Conservation (phyloP, 1,284 basidiomycete genomes). For the Wallemia ichthyophaga region DNA sequence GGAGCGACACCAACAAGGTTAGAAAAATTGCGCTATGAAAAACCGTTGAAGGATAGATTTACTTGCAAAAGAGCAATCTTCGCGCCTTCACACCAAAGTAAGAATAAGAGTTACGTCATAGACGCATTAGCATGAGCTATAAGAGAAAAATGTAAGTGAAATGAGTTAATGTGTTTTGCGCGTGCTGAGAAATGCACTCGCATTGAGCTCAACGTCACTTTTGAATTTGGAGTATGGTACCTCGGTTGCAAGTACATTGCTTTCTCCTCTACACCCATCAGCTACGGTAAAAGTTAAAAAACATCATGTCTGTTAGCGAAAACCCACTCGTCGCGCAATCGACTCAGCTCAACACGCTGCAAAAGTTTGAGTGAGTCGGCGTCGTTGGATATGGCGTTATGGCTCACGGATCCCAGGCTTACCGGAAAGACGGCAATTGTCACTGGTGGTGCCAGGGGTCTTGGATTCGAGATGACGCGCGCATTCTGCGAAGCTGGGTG, state of each 20-base stretch:
- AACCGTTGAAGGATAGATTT: too few species aligned
- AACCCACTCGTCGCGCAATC: neutral
- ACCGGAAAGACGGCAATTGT: slow-evolving; percentile 7
- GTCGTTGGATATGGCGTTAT: neutral
- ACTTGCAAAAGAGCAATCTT: too few species aligned
- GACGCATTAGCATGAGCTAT: too few species aligned
- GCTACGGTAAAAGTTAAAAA: neutral
- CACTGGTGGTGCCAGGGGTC: slow-evolving; percentile 20
- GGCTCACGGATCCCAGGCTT: neutral
- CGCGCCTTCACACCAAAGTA: too few species aligned
- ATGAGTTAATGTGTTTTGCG: too few species aligned
- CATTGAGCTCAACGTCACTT: too few species aligned
- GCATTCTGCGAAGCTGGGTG: slow-evolving; percentile 15
- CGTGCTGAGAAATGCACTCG: too few species aligned
- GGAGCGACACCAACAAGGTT: too few species aligned
- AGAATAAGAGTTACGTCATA: too few species aligned
- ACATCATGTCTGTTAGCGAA: neutral
- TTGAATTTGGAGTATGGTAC: too few species aligned
- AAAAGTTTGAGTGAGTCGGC: neutral
- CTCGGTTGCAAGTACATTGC: neutral
- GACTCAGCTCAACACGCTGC: neutral
- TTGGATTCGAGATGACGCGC: slow-evolving; percentile 20
- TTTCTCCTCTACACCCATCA: neutral
- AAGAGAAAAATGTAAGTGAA: too few species aligned
- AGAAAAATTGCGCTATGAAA: too few species aligned